phyloP scores from a whole-genome alignment of 2,329 filamentous ascomycete genomes.

The Sphaceloma murrayae region DNA sequence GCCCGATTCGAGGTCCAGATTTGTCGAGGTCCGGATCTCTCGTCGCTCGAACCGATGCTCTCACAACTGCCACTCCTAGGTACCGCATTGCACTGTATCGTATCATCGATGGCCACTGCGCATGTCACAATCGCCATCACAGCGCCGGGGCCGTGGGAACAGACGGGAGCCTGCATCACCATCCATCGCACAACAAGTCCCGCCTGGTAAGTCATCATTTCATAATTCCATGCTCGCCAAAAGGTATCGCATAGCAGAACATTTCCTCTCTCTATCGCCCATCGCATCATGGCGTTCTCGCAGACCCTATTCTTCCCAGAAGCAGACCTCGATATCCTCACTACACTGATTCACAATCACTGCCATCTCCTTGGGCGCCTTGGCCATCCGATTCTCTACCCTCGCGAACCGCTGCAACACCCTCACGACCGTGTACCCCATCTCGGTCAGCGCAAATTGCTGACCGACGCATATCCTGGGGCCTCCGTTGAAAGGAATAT shows the following conservation, averaged over 20 bases:
- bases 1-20: no score
- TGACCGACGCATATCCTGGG: conserved; percentile 44
- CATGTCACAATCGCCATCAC: no score
- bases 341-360: conserved; percentile 43
- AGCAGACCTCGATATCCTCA: conserved; percentile 33
- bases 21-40: not conserved
- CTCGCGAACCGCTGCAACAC: conserved; percentile 37
- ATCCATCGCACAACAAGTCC: no score
- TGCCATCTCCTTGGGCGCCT: conserved; percentile 33
- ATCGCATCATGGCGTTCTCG: not conserved
- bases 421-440: conserved; percentile 40
- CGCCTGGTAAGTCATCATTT: no score
- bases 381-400: conserved; percentile 34
- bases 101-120: no score
- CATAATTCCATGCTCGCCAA: no score
- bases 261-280: not conserved
- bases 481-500: conserved; percentile 40
- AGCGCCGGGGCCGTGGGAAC: no score
- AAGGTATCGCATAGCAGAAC: not conserved
- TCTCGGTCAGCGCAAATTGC: conserved; percentile 43
- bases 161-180: no score
- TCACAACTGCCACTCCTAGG: no score
- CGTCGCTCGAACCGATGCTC: not conserved
- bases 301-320: conserved; percentile 21
- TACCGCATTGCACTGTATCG: no score